Conservation (phyloP, 805 yeast genomes). For the Candida arabinofermentans region DNA sequence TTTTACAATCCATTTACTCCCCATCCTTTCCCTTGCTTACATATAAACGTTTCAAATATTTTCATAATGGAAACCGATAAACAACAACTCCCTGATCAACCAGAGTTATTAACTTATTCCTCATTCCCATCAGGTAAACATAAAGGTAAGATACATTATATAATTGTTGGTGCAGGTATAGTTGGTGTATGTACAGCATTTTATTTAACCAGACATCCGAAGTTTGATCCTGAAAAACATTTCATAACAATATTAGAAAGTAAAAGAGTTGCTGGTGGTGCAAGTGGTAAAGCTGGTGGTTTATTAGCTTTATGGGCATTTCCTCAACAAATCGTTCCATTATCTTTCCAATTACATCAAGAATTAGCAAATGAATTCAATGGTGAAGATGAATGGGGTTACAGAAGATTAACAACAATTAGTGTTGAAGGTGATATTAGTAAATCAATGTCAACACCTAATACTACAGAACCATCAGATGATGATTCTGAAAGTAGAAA, state of each 20-base stretch:
- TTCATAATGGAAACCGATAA: background rate
- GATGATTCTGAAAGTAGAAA: constrained; percentile 8
- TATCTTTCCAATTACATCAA: constrained; percentile 82
- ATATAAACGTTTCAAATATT: background rate
- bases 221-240: constrained; percentile 64
- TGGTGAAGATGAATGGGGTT: constrained; percentile 92
- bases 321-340: constrained; percentile 89
- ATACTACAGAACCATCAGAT: background rate
- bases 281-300: constrained; percentile 97
- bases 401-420: constrained; percentile 81
- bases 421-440: constrained; percentile 79
- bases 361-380: constrained; percentile 71
- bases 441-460: constrained; percentile 5
- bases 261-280: constrained; percentile 94
- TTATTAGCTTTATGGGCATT: constrained; percentile 93
- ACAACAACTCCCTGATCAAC: constrained; percentile 19
- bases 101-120: constrained; percentile 28
- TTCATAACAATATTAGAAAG: constrained; percentile 85
- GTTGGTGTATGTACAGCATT: constrained; percentile 95
- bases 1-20: background rate
- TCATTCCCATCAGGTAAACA: constrained; percentile 45
- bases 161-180: constrained; percentile 92
- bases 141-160: constrained; percentile 67
- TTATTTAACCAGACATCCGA: constrained; percentile 78
- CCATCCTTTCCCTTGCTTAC: background rate